Conservation (phyloP, 495 filamentous ascomycete species). For the Beverwykella pulmonaria region DNA sequence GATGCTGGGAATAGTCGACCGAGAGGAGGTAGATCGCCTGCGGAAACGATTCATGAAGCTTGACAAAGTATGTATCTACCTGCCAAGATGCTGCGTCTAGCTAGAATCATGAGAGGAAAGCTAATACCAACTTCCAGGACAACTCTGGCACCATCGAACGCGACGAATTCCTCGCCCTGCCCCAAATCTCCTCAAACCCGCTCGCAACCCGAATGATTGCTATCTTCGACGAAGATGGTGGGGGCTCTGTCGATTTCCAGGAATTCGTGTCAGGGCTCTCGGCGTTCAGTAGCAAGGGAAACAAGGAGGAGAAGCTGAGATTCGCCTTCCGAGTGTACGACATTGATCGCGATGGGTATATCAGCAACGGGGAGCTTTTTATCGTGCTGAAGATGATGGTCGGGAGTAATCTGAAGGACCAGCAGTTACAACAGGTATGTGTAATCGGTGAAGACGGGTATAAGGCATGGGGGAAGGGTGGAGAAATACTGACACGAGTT, state of each 20-base stretch:
- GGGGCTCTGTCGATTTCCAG: conserved; percentile 97
- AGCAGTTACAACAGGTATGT: conserved; percentile 85
- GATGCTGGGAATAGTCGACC: conserved; percentile 69
- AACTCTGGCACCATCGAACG: conserved; percentile 97
- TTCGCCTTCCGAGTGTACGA: conserved; percentile 99
- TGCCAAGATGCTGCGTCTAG: neutral
- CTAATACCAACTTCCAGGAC: conserved; percentile 62
- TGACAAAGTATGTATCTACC: conserved; percentile 72
- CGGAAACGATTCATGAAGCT: conserved; percentile 99
- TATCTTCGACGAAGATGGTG: conserved; percentile 98
- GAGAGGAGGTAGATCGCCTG: conserved; percentile 92
- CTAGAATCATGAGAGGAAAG: neutral
- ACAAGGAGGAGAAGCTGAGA: conserved; percentile 96
- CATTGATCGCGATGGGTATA: conserved; percentile 97
- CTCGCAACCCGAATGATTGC: conserved; percentile 97
- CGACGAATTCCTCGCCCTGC: conserved; percentile 95
- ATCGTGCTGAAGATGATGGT: conserved; percentile 99
- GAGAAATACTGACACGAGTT: conserved; percentile 6
- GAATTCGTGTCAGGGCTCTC: conserved; percentile 96
- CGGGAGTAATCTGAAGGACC: conserved; percentile 97
- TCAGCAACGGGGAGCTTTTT: conserved; percentile 98
- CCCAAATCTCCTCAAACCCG: conserved; percentile 97
- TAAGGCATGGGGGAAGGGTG: neutral
- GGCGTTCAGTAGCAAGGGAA: conserved; percentile 95
- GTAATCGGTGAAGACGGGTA: neutral